These are phyloP conservation scores for Diaporthe amygdali DNA, from an alignment of 2,329 filamentous ascomycete genomes.

Conservation along the genomic window DNA sequence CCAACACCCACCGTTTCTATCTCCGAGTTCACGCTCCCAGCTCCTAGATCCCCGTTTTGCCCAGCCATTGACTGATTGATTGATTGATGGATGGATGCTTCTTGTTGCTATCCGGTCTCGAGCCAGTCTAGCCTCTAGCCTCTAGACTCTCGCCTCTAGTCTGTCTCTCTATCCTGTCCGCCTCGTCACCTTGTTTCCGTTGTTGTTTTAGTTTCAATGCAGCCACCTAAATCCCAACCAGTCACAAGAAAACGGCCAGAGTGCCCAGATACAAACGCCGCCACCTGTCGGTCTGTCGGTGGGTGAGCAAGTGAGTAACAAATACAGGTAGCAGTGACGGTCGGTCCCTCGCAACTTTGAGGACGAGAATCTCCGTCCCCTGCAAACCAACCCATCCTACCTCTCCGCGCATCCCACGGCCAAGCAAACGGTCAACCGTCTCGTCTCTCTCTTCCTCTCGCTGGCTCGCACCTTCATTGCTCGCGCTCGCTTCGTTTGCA, in stretches of 20 bases:
- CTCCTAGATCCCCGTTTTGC: neutral
- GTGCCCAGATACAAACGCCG: neutral
- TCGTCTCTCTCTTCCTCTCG: neutral
- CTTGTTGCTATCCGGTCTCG: neutral
- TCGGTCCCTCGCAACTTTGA: neutral
- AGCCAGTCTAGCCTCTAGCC: no score
- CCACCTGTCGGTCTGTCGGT: neutral
- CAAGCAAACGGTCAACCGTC: no score
- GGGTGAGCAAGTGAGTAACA: neutral
- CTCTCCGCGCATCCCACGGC: neutral
- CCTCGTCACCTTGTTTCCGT: neutral
- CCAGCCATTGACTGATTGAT: neutral
- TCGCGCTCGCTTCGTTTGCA: neutral
- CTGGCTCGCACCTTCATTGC: neutral
- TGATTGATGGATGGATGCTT: no score
- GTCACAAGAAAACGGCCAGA: neutral
- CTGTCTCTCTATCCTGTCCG: neutral
- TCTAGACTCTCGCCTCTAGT: neutral
- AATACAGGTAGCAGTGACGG: neutral
- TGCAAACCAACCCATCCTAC: neutral
- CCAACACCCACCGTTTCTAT: neutral
- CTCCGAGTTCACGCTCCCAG: no score
- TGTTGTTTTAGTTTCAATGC: neutral
- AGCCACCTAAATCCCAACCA: neutral
- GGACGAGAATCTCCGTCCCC: neutral